phyloP scores from a whole-genome alignment of 2,329 filamentous ascomycete species.

The Verticillium nonalfalfae region DNA sequence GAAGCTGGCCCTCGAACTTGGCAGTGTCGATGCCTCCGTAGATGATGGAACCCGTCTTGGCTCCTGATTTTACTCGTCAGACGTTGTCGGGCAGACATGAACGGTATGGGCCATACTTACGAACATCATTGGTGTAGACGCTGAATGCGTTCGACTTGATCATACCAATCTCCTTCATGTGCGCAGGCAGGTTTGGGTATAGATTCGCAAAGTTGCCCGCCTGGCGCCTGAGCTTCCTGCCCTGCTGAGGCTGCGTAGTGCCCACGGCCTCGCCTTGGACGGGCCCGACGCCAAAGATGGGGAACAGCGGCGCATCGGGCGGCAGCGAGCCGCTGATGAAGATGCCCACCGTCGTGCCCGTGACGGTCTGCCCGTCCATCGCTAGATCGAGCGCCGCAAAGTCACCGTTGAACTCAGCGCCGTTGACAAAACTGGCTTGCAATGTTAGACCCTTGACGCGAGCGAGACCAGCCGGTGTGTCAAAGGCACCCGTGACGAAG shows the following conservation, averaged over 20 bases:
- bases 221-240: neutral
- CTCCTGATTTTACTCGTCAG: neutral
- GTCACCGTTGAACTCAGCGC: neutral
- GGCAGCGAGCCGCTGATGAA: neutral
- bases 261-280: neutral
- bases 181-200: constrained; percentile 3
- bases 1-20: constrained; percentile 5
- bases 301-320: neutral
- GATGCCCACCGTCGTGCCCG: constrained; percentile 1
- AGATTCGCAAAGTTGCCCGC: neutral
- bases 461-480: neutral
- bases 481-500: neutral
- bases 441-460: neutral
- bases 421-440: neutral
- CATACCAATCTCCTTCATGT: constrained; percentile 1
- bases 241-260: neutral
- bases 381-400: neutral
- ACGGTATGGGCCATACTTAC: neutral
- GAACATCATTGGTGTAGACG: constrained; percentile 2
- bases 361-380: neutral
- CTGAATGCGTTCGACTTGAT: neutral
- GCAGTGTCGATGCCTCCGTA: constrained; percentile 7
- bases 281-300: constrained; percentile 1
- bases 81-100: neutral
- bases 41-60: constrained; percentile 2